phyloP scores from a whole-genome alignment of 495 filamentous ascomycete genomes.

The Ramalina intermedia region DNA sequence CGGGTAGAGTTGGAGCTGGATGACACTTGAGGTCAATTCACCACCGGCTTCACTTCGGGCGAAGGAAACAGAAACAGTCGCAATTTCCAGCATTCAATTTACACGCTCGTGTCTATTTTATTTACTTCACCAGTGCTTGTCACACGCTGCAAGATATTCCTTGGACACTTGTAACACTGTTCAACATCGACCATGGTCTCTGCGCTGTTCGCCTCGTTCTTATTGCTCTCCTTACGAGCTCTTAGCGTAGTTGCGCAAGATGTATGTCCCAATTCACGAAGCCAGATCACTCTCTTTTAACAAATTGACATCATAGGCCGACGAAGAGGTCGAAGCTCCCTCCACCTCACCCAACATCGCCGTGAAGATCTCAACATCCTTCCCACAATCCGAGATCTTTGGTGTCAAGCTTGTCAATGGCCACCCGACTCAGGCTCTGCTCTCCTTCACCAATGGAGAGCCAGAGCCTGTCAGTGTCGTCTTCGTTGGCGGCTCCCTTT shows the following conservation, averaged over 20 bases:
- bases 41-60: too few relatives aligned
- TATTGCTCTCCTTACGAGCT: conserved; percentile 54
- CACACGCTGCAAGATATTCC: neutral
- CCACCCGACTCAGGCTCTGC: conserved; percentile 64
- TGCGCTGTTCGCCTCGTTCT: conserved; percentile 54
- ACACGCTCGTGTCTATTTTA: too few relatives aligned
- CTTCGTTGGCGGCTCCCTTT: conserved; percentile 66
- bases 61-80: too few relatives aligned
- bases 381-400: conserved; percentile 82
- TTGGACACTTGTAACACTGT: neutral
- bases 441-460: conserved; percentile 78
- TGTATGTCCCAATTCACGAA: conserved; percentile 3
- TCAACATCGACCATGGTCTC: conserved; percentile 48
- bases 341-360: conserved; percentile 45
- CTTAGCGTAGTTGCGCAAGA: conserved; percentile 33
- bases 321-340: conserved; percentile 33
- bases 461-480: conserved; percentile 56
- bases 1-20: neutral
- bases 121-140: too few relatives aligned
- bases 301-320: conserved; percentile 17
- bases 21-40: neutral
- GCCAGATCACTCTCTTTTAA: neutral
- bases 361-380: conserved; percentile 60
- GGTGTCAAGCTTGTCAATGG: conserved; percentile 94
- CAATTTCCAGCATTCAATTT: too few relatives aligned